phyloP scores from a whole-genome alignment of 192 early-diverging fungal genomes.

The Rhizophagus prolifer region DNA sequence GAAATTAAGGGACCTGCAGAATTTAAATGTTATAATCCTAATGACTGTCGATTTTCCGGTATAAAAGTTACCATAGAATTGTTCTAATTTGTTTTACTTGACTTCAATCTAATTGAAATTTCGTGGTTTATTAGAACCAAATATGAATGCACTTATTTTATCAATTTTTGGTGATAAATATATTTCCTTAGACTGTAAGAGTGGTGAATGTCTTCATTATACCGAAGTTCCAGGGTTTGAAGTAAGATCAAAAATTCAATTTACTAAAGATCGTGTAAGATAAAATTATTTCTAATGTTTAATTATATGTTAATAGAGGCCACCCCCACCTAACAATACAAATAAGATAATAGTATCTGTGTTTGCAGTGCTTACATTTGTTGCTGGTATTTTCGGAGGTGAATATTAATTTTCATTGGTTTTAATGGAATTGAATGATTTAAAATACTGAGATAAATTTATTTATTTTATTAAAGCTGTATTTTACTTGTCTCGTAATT shows the following conservation, averaged over 20 bases:
- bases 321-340: slow-evolving; percentile 41
- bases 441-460: neutral
- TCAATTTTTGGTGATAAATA: slow-evolving; percentile 79
- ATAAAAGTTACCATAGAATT: neutral
- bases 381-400: slow-evolving; percentile 36
- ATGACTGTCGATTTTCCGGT: slow-evolving; percentile 56
- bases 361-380: slow-evolving; percentile 39
- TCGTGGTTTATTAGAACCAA: slow-evolving; percentile 53
- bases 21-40: slow-evolving; percentile 59
- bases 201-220: slow-evolving; percentile 87
- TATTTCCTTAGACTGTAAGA: slow-evolving; percentile 74
- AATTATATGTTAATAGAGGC: slow-evolving; percentile 41
- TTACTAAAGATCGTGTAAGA: neutral
- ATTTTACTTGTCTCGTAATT: slow-evolving; percentile 16
- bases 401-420: neutral
- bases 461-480: neutral
- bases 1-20: slow-evolving; percentile 75
- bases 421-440: neutral
- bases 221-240: slow-evolving; percentile 80
- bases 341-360: slow-evolving; percentile 42
- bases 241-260: slow-evolving; percentile 11
- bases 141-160: slow-evolving; percentile 82
- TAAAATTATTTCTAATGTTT: neutral
- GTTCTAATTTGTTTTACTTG: slow-evolving; percentile 37
- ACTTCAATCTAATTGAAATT: no score